Evolutionary conservation across 495 filamentous ascomycete species (phyloP).

Genomic region (Tuber magnatum): DNA sequence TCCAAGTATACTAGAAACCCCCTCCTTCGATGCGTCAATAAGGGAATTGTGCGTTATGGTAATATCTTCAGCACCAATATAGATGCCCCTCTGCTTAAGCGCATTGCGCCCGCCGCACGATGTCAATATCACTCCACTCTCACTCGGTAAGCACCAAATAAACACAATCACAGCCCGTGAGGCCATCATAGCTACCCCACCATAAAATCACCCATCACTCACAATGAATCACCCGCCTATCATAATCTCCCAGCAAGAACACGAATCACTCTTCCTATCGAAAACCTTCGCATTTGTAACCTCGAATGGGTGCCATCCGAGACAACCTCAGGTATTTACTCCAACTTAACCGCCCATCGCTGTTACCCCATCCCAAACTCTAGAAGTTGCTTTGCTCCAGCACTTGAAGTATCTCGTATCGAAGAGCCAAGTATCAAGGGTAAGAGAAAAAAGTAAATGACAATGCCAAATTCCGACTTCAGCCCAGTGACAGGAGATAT

Average conservation of each 20-base stretch:
- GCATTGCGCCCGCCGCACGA: not conserved
- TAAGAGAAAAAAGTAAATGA: not conserved
- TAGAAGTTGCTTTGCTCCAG: not conserved
- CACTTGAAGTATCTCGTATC: not conserved
- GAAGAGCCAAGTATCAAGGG: not conserved
- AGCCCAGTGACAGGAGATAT: not conserved
- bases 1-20: not conserved
- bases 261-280: not conserved
- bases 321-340: not conserved
- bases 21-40: not conserved
- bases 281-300: not conserved
- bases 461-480: not conserved
- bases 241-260: not conserved
- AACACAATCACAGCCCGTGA: not conserved
- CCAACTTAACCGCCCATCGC: not conserved
- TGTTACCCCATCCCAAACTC: not conserved
- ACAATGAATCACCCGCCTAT: not conserved
- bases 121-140: not conserved
- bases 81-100: not conserved
- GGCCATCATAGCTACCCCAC: not conserved
- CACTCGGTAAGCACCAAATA: not conserved
- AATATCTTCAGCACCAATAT: not conserved
- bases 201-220: not conserved
- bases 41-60: not conserved
- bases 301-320: not conserved